Base-by-base conservation (phyloP, 2,329 filamentous ascomycete genomes). In the Aspergillus niger region DNA sequence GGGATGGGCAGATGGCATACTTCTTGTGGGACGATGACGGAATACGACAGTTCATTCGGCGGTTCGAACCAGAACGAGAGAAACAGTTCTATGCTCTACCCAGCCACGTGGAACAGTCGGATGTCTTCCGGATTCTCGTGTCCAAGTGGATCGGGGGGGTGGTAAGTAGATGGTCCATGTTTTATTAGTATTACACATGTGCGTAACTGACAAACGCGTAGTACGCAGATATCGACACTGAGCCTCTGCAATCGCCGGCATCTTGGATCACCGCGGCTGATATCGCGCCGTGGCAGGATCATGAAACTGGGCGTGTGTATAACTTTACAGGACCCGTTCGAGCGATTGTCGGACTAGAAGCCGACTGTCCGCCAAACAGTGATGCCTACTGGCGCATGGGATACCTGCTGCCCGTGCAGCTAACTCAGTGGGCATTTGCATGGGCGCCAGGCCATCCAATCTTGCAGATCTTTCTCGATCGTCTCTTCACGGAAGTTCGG, bases 21-120 rank as follows among this genome's bases (percentile, higher is more conserved):
- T 67, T 75, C 47, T 61, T 75, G n/a, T 75, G 73, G 73, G 69
- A 72, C 17, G 73, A 75, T 41, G 67, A 68, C 3, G 73, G 72
- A 3, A 68, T 73, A 24, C 51, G 61, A 2, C 63, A 67, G 38
- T 67, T 75, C 32, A 58, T 75, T n/a, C 53, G 63, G 6, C 54
- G 65, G 41, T 72, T 67, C 36, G 69, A 71, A 41, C 70, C 72
- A 2, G 64, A 62, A 0, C 65, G 73, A 5, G 60, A 66, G 3
- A 57, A 57, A 1, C 58, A 62, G 1, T 74, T 72, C 41, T 55
- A 60, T 3, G 55, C 61, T 1, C 58, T 74, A 20, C 62, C 71
- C 1, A 62, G 65, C 13, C 67, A 66, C 26, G 71, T 74, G 13
- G 72, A 74, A 54, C 65, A 67, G 22, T 67, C 72, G 5, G 72